Evolutionary conservation across 805 yeast genomes (phyloP).

Genomic region (Lipomyces mesembrius): DNA sequence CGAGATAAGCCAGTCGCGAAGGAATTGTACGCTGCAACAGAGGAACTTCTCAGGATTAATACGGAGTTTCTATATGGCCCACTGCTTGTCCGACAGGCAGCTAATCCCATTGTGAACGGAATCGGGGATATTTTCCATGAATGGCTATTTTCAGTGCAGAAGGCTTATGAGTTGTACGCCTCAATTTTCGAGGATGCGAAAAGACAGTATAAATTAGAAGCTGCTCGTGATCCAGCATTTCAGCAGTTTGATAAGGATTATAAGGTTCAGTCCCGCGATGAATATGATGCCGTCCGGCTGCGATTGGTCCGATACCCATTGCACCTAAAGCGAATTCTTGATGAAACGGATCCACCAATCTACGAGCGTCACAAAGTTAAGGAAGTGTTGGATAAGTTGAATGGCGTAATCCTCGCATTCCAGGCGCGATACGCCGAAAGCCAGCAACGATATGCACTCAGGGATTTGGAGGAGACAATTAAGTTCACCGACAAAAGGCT

Average conservation of each 20-base stretch:
- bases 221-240: conserved; percentile 51
- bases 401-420: conserved; percentile 59
- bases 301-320: conserved; percentile 64
- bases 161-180: conserved; percentile 63
- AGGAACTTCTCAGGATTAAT: conserved; percentile 61
- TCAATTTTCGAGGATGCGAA: conserved; percentile 47
- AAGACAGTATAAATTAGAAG: conserved; percentile 53
- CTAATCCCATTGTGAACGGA: conserved; percentile 68
- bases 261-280: conserved; percentile 11
- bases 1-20: conserved; percentile 55
- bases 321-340: conserved; percentile 62
- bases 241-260: conserved; percentile 56
- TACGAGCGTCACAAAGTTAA: conserved; percentile 59
- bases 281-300: conserved; percentile 44
- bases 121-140: conserved; percentile 65
- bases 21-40: conserved; percentile 62
- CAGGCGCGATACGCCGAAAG: conserved; percentile 67
- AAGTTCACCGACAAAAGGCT: conserved; percentile 57
- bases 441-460: conserved; percentile 60
- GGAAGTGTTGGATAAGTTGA: conserved; percentile 60
- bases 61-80: conserved; percentile 60
- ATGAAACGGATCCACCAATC: conserved; percentile 53
- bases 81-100: conserved; percentile 58
- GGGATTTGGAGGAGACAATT: conserved; percentile 57
- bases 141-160: conserved; percentile 66